A percentile compares a stretch with the other conserved stretches of the same genome.
Evolutionary conservation across 805 yeast species (phyloP).

Genomic region (Soucietia sequanensis): DNA sequence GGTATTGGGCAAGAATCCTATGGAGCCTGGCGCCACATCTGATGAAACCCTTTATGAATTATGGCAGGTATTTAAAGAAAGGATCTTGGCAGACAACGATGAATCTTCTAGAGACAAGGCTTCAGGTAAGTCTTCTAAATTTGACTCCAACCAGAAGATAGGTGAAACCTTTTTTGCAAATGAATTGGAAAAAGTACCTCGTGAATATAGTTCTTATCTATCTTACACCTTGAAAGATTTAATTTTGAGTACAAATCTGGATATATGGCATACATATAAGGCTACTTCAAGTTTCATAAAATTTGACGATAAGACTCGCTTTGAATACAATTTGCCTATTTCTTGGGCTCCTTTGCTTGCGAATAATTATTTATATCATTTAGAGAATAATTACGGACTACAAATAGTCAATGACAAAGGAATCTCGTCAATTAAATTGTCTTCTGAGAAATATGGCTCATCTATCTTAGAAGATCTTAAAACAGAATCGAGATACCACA

Average conservation of each 20-base stretch:
- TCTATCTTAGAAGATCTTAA: too few relatives aligned
- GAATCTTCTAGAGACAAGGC: background rate
- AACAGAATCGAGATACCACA: constrained; percentile 21
- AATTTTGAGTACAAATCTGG: constrained; percentile 16
- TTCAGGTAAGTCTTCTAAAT: background rate
- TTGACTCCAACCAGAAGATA: constrained; percentile 6
- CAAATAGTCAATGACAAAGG: constrained; percentile 26
- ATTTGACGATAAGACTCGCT: constrained; percentile 16
- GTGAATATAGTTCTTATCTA: constrained; percentile 19
- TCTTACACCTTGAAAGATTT: constrained; percentile 22
- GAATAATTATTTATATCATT: constrained; percentile 16
- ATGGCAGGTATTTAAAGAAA: constrained; percentile 28
- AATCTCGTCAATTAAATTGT: constrained; percentile 26
- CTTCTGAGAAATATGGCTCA: constrained; percentile 2
- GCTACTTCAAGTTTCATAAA: constrained; percentile 26
- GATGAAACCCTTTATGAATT: constrained; percentile 31
- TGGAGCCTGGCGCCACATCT: constrained; percentile 15
- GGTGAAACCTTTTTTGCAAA: constrained; percentile 10
- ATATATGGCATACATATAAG: constrained; percentile 19
- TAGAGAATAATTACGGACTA: constrained; percentile 25
- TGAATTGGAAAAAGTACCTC: constrained; percentile 11
- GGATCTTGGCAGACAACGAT: constrained; percentile 14
- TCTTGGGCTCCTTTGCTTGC: constrained; percentile 41
- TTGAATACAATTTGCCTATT: constrained; percentile 33
- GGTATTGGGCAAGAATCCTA: constrained; percentile 32